Evolutionary conservation across 2,329 filamentous ascomycete species (phyloP), one percentile per base, ranked within the genome.

Genomic region (Fusarium verrucosum): DNA sequence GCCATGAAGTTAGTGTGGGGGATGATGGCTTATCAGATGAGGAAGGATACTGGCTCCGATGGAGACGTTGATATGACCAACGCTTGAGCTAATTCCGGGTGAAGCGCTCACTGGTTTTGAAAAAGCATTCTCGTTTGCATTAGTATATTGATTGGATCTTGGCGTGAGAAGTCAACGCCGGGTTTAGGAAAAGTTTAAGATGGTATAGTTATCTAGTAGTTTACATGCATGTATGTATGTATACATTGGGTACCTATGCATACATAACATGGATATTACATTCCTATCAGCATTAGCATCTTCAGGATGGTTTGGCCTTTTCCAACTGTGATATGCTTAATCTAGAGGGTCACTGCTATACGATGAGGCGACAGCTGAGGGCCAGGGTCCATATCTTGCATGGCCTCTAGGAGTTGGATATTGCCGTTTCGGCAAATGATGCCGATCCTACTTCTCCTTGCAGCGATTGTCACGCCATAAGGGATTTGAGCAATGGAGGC

Each of bases 11-110:
- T 84, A 10, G 65, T 88, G 2, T 89, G 87, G 87, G 80, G 79
- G 5, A 77, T 89, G 71, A 86, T 87, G 82, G 80, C 80, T 3
- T 89, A 83, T 72, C 75, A 85, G 70, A 88, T 89, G 86, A 79
- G 84, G 63, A 80, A 76, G 66, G 69, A 72, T 9, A 45, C 47
- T 16, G 54, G 43, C 22, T 30, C 62, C 28, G 66, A 68, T 25
- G 71, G 62, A 13, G 73, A 74, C 35, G 62, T 71, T 47, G 69
- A 64, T 56, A 75, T 67, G 76, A 63, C 41, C 58, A 75, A 71
- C 68, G 69, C 65, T 33, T 71, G 54, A 52, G 20, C 17, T 50
- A 26, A 10, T 33, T 40, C 36, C 23, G 44, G 41, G 41, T 44
- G 33, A 26, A 28, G n/a, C n/a, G n/a, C n/a, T 41, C 37, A 38